Evolutionary conservation across 495 filamentous ascomycete species (phyloP).

Genomic region (Hypoxylon fuscum): DNA sequence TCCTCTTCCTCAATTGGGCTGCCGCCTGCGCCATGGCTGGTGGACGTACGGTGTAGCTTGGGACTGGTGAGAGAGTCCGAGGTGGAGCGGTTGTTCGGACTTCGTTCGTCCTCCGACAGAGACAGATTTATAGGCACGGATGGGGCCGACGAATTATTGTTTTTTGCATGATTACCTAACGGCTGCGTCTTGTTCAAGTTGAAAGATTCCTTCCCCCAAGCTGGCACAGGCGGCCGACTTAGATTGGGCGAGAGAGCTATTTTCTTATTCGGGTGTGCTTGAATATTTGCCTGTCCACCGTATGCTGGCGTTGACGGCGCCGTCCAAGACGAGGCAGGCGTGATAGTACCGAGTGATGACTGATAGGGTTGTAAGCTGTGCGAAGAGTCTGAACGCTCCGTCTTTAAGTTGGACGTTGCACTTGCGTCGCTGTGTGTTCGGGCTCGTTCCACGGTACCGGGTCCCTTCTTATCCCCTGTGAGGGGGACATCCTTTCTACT

Average conservation of each 20-base stretch:
- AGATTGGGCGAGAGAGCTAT: slow-evolving; percentile 48
- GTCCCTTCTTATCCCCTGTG: slow-evolving; percentile 55
- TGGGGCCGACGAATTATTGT: slow-evolving; percentile 33
- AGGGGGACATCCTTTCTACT: slow-evolving; percentile 72
- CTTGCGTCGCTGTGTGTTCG: slow-evolving; percentile 45
- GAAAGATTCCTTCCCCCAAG: slow-evolving; percentile 42
- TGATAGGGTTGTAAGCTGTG: slow-evolving; percentile 48
- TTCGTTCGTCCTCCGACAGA: slow-evolving; percentile 76
- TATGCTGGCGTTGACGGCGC: slow-evolving; percentile 27
- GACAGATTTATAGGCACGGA: slow-evolving; percentile 74
- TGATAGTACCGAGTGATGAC: slow-evolving; percentile 40
- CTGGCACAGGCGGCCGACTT: slow-evolving; percentile 47
- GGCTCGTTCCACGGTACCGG: slow-evolving; percentile 31
- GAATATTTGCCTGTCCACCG: slow-evolving; percentile 28
- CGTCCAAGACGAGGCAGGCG: slow-evolving; percentile 28
- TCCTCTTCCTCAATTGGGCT: slow-evolving; percentile 79
- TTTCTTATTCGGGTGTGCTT: slow-evolving; percentile 47
- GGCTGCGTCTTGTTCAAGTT: slow-evolving; percentile 26
- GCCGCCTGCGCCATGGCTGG: slow-evolving; percentile 39
- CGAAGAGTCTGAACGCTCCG: slow-evolving; percentile 44
- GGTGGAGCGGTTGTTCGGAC: slow-evolving; percentile 53
- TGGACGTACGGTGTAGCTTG: slow-evolving; percentile 47
- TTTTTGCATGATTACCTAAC: slow-evolving; percentile 36
- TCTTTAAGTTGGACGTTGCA: slow-evolving; percentile 42
- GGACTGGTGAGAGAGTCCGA: slow-evolving; percentile 54